These are phyloP conservation scores for Hericium coralloides DNA, from an alignment of 768 basidiomycete species.

Conservation along the genomic window DNA sequence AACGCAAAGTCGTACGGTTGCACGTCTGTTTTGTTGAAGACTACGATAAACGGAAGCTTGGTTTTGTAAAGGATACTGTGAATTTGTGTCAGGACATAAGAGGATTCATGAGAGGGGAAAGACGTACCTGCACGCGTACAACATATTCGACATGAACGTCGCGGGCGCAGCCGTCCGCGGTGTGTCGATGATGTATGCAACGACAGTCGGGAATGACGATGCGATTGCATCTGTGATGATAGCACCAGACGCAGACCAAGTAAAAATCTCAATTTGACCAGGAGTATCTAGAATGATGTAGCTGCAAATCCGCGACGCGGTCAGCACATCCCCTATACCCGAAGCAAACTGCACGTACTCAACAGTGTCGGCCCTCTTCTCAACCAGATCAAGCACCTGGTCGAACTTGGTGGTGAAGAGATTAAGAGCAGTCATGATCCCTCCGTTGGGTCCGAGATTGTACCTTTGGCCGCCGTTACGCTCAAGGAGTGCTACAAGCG, in stretches of 20 bases:
- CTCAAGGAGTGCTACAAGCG: slow-evolving; percentile 5
- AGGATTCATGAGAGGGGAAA: neutral
- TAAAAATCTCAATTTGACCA: slow-evolving; percentile 99
- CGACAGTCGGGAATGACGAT: slow-evolving; percentile 84
- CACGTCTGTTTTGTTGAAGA: slow-evolving; percentile 98
- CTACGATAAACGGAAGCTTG: slow-evolving; percentile 91
- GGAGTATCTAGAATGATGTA: slow-evolving; percentile 96
- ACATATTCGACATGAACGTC: slow-evolving; percentile 99
- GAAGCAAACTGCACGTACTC: slow-evolving; percentile 48
- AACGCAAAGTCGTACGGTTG: slow-evolving; percentile 84
- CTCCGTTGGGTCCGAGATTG: slow-evolving; percentile 96
- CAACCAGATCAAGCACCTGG: slow-evolving; percentile 85
- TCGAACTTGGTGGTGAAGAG: slow-evolving; percentile 99
- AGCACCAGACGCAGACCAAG: slow-evolving; percentile 97
- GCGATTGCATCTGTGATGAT: slow-evolving; percentile 98
- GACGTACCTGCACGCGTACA: slow-evolving; percentile 90
- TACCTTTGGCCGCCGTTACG: slow-evolving; percentile 46
- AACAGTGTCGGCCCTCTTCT: slow-evolving; percentile 81
- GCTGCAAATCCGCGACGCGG: slow-evolving; percentile 29
- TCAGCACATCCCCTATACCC: neutral
- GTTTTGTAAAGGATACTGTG: slow-evolving; percentile 94
- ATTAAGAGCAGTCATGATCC: slow-evolving; percentile 94
- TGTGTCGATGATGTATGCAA: slow-evolving; percentile 97
- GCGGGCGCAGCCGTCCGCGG: slow-evolving; percentile 90
- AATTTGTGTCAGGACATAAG: too few relatives aligned